Percentiles rank a stretch among this genome's conserved stretches.
phyloP scores from a whole-genome alignment of 306 rosid genomes.

The Heteromeles arbutifolia region DNA sequence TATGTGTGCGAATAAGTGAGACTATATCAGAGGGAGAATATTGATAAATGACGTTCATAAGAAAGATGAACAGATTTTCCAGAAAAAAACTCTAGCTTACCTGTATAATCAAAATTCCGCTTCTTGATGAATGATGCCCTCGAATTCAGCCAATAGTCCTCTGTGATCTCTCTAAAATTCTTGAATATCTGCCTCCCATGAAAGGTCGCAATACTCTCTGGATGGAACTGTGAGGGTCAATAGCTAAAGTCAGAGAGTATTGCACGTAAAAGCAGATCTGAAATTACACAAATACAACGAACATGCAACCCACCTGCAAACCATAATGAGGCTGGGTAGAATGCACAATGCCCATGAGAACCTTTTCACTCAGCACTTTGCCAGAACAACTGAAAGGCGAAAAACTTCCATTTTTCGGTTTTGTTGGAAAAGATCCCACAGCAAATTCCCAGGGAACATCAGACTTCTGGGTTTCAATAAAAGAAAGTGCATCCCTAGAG shows the following conservation, averaged over 20 bases:
- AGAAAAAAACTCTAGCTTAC: slow-evolving; percentile 43
- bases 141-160: slow-evolving; percentile 66
- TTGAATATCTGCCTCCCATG: slow-evolving; percentile 79
- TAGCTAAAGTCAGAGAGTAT: slow-evolving; percentile 21
- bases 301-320: slow-evolving; percentile 63
- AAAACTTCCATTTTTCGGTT: slow-evolving; percentile 29
- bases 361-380: slow-evolving; percentile 28
- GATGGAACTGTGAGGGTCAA: slow-evolving; percentile 84
- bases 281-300: slow-evolving; percentile 13
- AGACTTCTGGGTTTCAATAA: slow-evolving; percentile 35
- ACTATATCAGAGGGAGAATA: background rate
- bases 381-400: slow-evolving; percentile 21
- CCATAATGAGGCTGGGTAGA: slow-evolving; percentile 93
- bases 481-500: slow-evolving; percentile 52
- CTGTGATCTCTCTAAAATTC: slow-evolving; percentile 78
- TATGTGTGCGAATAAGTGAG: background rate
- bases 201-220: slow-evolving; percentile 91
- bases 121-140: slow-evolving; percentile 33
- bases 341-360: slow-evolving; percentile 92
- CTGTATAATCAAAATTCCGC: slow-evolving; percentile 35
- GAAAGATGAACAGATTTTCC: background rate
- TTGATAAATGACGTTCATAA: background rate
- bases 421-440: slow-evolving; percentile 25
- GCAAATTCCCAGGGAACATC: slow-evolving; percentile 27
- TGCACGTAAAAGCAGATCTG: slow-evolving; percentile 10